These are phyloP conservation scores for Lentinula novae-zelandiae DNA, from an alignment of 1,284 basidiomycete genomes.

Conservation along the genomic window DNA sequence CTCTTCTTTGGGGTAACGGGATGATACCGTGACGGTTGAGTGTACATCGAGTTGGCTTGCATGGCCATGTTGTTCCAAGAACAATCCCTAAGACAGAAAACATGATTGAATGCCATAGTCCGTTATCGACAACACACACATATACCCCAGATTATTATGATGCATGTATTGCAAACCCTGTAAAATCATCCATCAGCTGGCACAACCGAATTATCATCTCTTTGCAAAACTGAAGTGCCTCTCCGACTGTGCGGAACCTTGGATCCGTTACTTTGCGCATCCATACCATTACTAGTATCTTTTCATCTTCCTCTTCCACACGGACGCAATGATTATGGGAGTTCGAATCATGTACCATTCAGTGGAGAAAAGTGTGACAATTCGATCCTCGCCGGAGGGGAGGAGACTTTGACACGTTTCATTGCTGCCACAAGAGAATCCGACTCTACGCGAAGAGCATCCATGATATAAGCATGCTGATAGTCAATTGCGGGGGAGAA, in stretches of 20 bases:
- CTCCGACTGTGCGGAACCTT: conserved; percentile 16
- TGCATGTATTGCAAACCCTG: conserved; percentile 31
- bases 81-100: conserved; percentile 26
- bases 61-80: conserved; percentile 33
- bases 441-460: conserved; percentile 5
- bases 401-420: not conserved
- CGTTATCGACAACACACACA: conserved; percentile 16
- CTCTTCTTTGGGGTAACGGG: conserved; percentile 16
- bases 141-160: conserved; percentile 25
- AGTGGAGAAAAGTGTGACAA: not conserved
- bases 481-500: not conserved
- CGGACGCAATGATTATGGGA: conserved; percentile 15
- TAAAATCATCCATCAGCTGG: conserved; percentile 12
- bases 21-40: conserved; percentile 20
- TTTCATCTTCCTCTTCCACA: conserved; percentile 1
- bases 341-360: not conserved
- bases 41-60: conserved; percentile 25
- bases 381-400: not conserved
- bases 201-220: conserved; percentile 12
- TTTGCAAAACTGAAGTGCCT: conserved; percentile 12
- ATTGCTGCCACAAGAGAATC: conserved; percentile 3
- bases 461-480: not conserved
- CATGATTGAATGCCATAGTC: not conserved
- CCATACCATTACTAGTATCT: conserved; percentile 16
- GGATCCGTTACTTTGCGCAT: conserved; percentile 13